Percentiles rank a stretch among this genome's conserved stretches.
Evolutionary conservation across 352 stramenopile genomes (phyloP).

Genomic region (Phytophthora multivora): DNA sequence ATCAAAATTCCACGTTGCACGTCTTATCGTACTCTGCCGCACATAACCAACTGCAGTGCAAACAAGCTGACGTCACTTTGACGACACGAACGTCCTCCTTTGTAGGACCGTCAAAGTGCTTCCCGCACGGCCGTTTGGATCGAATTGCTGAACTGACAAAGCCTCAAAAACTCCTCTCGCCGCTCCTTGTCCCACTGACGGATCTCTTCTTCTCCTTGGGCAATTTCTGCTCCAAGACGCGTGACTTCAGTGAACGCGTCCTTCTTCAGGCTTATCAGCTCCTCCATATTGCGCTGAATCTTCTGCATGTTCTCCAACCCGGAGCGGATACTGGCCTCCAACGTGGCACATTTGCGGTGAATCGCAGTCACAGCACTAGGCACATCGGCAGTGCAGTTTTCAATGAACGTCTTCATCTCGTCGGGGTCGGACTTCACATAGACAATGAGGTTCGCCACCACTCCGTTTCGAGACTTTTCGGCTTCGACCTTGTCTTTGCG

Average conservation of each 20-base stretch:
- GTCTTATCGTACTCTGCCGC: slow-evolving; percentile 20
- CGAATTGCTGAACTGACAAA: slow-evolving; percentile 60
- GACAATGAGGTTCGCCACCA: slow-evolving; percentile 52
- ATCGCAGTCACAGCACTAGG: slow-evolving; percentile 48
- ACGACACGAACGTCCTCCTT: slow-evolving; percentile 1
- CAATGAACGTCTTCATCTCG: slow-evolving; percentile 48
- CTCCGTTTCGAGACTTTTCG: slow-evolving; percentile 50
- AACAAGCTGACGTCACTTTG: slow-evolving; percentile 10
- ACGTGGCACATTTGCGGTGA: slow-evolving; percentile 52
- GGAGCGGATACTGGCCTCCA: slow-evolving; percentile 47
- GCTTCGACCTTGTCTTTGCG: slow-evolving; percentile 30
- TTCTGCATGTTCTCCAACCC: slow-evolving; percentile 37
- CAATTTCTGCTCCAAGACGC: slow-evolving; percentile 57
- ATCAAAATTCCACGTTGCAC: slow-evolving; percentile 8
- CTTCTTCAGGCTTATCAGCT: slow-evolving; percentile 57
- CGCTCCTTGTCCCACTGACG: slow-evolving; percentile 51
- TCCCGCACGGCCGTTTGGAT: slow-evolving; percentile 47
- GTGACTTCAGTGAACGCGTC: slow-evolving; percentile 56
- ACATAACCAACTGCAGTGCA: not conserved
- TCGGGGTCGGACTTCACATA: slow-evolving; percentile 50
- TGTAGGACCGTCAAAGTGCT: slow-evolving; percentile 24
- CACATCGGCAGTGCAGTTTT: slow-evolving; percentile 43
- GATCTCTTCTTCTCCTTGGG: slow-evolving; percentile 40
- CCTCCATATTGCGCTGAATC: slow-evolving; percentile 59
- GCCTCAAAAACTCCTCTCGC: slow-evolving; percentile 44